Evolutionary conservation across 192 early-diverging fungal species (phyloP), one percentile per base, ranked within the genome.

Genomic region (Coemansia sp.): DNA sequence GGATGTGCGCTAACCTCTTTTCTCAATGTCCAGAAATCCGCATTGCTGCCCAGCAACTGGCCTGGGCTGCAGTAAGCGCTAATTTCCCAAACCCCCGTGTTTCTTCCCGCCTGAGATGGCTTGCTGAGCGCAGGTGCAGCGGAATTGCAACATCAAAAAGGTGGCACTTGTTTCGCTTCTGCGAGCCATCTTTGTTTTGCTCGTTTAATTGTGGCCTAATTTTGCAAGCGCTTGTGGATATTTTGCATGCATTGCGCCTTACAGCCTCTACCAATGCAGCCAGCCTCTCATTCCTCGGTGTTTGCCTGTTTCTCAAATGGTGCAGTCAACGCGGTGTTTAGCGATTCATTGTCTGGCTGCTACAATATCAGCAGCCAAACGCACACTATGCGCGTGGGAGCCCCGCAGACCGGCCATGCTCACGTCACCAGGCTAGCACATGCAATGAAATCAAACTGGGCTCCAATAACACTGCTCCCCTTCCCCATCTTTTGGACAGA

Each of bases 161-260:
- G 53, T 55, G 53, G 53, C 53, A 55, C 53, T 17, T 17, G 1
- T 48, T 21, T 21, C 19, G 48, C n/a, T 49, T n/a, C 48, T n/a
- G 48, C 17, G 19, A 49, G 48, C 58, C 23, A 27, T 41, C 43
- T 60, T 62, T 62, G 61, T 62, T 62, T 43, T 62, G 47, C 41
- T 49, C 66, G 27, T n/a, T 43, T 60, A 57, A 48, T 59, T 60
- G 49, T 66, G 49, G 37, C 52, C 37, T 11, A 41, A 48, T 60
- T 60, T 43, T 38, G 51, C 51, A 53, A 27, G 51, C 22, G 11
- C 8, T 53, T 53, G 48, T 22, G 60, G n/a, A 17, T 53, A 14
- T 48, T 27, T 68, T 61, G 22, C 24, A 39, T 64, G 63, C 43
- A 50, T 67, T 70, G 60, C 56, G 56, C 62, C 55, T 66, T 69